A percentile compares a stretch with the other conserved stretches of the same genome.
phyloP scores from a whole-genome alignment of 306 rosid genomes.

The Acmispon strigosus region DNA sequence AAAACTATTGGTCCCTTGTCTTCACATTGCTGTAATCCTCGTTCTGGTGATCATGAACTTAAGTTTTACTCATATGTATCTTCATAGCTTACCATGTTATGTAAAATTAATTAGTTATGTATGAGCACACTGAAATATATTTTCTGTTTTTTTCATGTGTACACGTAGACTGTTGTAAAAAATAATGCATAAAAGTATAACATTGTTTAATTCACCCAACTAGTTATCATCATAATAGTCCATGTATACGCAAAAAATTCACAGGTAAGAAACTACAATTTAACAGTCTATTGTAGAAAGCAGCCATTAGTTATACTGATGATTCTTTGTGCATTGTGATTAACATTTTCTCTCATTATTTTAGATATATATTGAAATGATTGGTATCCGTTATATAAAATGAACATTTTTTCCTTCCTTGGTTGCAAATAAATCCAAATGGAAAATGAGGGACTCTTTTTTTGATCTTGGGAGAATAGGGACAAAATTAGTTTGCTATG shows the following conservation, averaged over 20 bases:
- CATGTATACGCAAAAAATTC: not conserved
- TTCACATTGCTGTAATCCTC: not conserved
- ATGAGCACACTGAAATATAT: not conserved
- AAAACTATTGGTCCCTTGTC: not conserved
- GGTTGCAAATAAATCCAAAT: not conserved
- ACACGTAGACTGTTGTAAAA: too few species aligned
- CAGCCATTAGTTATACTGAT: not conserved
- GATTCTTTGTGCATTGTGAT: not conserved
- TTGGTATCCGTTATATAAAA: not conserved
- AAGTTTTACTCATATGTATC: not conserved
- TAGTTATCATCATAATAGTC: not conserved
- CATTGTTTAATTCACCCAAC: not conserved
- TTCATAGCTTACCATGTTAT: not conserved
- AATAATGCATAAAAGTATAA: not conserved
- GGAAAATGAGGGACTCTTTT: not conserved
- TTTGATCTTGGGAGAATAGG: not conserved
- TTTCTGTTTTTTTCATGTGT: not conserved
- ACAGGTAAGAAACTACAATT: not conserved
- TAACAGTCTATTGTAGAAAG: not conserved
- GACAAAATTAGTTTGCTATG: not conserved
- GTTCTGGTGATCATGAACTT: not conserved
- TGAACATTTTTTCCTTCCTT: not conserved
- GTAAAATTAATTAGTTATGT: not conserved
- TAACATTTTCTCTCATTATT: not conserved
- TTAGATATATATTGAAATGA: not conserved